Base-by-base conservation (phyloP, 495 filamentous ascomycete species). In the Lophiotrema nucula region DNA sequence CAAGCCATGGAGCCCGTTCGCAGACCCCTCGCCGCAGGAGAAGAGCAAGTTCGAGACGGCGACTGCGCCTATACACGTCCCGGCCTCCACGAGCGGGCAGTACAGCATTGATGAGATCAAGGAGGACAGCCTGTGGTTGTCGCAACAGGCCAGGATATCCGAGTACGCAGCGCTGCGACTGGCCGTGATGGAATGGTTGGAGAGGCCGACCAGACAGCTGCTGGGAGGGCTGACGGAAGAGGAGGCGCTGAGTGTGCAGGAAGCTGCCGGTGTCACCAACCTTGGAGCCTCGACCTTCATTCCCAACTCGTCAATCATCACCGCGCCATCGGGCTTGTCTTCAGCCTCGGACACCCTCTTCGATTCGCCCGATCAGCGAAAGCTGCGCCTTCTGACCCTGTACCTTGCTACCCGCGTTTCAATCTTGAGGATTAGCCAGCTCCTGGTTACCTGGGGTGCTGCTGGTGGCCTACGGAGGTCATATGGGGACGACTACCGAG, bases 61-160 rank as follows among this genome's bases (percentile, higher is more conserved):
- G 71, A 97, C 90, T 1, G 87, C 92, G 16, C 85, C 92, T n/a
- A 95, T 97, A 48, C 86, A 96, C 69, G 84, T 91, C 41, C 81
- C 88, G 22, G 86, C 88, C 4, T 80, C 81, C 8, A 73, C 82
- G 21, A 83, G 84, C 60, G 79, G 81, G 15, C 79, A 79, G 24
- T 90, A 87, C 70, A 79, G 92, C 65, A 78, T 97, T 44, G 82
- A 86, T 22, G 79, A 89, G 70, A 84, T 97, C 66, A 96, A 95
- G 72, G 80, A 82, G 22, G 93, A 96, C 70, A 82, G 89, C 31
- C 71, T 87, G 35, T 96, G 91, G 89, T 76, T 98, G 47, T 91
- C 88, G 68, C 79, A 87, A 53, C 80, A 81, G 56, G 82, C 85
- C 12, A 78, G 79, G 13, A 84, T 97, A 56, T 87, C 93, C 71